Percentiles rank a stretch among this genome's conserved stretches.
These are phyloP conservation scores for Tulasnella sp. DNA, from an alignment of 768 basidiomycete species.

Conservation along the genomic window DNA sequence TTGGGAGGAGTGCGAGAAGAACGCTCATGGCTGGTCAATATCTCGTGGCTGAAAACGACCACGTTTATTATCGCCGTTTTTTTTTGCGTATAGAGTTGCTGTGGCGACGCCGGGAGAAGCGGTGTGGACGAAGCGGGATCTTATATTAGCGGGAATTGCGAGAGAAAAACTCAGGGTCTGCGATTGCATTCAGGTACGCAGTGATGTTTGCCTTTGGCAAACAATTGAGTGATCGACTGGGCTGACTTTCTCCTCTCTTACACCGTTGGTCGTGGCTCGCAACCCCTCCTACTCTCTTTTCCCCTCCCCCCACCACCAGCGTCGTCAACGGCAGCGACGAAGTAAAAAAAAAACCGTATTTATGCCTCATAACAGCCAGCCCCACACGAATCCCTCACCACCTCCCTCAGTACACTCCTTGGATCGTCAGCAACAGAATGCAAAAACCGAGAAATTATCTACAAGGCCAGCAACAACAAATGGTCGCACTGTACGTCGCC, in stretches of 20 bases:
- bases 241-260: neutral
- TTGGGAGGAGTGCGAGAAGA: slow-evolving; percentile 43
- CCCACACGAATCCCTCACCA: neutral
- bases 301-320: neutral
- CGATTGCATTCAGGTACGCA: too few relatives aligned
- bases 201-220: too few relatives aligned
- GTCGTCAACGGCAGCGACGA: neutral
- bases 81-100: too few relatives aligned
- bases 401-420: neutral
- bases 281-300: too few relatives aligned
- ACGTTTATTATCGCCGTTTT: too few relatives aligned
- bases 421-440: neutral
- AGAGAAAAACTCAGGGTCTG: too few relatives aligned
- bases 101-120: too few relatives aligned
- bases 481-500: neutral
- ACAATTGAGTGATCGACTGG: too few relatives aligned
- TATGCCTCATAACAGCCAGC: neutral
- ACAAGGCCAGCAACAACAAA: neutral
- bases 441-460: slow-evolving; percentile 7
- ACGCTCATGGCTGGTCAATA: too few relatives aligned
- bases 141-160: too few relatives aligned
- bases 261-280: neutral
- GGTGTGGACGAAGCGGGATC: too few relatives aligned
- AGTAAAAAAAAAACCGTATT: neutral
- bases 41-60: too few relatives aligned